Conservation (phyloP, 495 filamentous ascomycete genomes). For the Tuber melanosporum region DNA sequence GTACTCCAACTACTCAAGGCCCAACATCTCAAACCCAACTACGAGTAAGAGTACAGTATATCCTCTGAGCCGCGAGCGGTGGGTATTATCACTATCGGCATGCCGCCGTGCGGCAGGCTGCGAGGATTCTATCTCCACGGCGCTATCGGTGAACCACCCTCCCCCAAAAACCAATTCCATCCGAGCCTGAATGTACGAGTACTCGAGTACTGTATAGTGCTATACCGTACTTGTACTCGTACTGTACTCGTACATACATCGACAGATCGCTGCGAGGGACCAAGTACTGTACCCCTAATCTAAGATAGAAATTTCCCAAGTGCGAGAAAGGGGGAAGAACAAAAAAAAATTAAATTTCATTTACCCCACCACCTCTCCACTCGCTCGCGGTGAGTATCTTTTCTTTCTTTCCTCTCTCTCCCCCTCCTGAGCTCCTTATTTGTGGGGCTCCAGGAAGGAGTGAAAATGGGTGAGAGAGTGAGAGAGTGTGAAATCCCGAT, state of each 20-base stretch:
- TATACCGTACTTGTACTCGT: too few relatives aligned
- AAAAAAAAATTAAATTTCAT: too few relatives aligned
- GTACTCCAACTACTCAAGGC: neutral
- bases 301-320: neutral
- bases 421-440: neutral
- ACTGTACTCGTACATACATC: too few relatives aligned
- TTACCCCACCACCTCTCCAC: neutral
- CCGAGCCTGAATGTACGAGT: too few relatives aligned
- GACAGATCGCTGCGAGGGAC: too few relatives aligned
- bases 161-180: neutral
- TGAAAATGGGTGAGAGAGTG: neutral
- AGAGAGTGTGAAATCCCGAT: neutral
- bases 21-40: neutral
- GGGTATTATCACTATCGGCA: neutral
- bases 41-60: neutral
- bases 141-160: neutral
- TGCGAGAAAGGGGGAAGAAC: neutral
- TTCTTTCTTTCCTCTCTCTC: neutral
- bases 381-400: neutral
- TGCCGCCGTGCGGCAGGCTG: neutral
- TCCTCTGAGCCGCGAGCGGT: neutral
- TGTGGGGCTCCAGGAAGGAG: neutral
- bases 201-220: too few relatives aligned
- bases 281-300: too few relatives aligned
- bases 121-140: neutral